Percentiles rank a stretch among this genome's conserved stretches.
Evolutionary conservation across 257 asterid genomes (phyloP).

Genomic region (Solanum pennellii): DNA sequence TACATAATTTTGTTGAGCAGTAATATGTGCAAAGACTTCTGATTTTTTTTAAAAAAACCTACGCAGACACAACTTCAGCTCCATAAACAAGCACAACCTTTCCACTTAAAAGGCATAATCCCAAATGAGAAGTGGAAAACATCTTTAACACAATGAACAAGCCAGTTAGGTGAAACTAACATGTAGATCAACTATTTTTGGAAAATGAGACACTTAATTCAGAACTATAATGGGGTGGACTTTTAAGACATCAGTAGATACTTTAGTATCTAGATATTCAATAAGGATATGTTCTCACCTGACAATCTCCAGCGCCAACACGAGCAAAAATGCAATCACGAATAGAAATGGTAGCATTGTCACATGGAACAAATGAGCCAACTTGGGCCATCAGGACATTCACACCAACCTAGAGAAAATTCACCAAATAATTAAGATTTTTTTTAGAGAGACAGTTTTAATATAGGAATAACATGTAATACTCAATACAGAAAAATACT

Average conservation of each 20-base stretch:
- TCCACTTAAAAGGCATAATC: not conserved
- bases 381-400: slow-evolving; percentile 93
- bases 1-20: not conserved
- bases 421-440: not conserved
- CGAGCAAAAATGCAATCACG: slow-evolving; percentile 99
- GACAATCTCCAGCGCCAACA: slow-evolving; percentile 99
- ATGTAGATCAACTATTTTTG: not conserved
- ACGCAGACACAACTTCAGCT: not conserved
- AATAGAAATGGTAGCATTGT: slow-evolving; percentile 68
- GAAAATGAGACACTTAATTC: not conserved
- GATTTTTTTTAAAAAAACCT: not conserved
- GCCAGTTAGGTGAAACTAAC: not conserved
- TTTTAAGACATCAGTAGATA: not conserved
- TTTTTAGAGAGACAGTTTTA: not conserved
- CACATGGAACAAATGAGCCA: slow-evolving; percentile 90
- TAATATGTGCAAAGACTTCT: not conserved
- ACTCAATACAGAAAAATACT: not conserved
- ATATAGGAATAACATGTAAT: not conserved
- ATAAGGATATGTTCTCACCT: slow-evolving; percentile 31
- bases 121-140: not conserved
- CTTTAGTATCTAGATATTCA: not conserved
- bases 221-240: not conserved
- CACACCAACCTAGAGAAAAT: slow-evolving; percentile 60
- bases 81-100: not conserved
- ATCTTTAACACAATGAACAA: not conserved